Conservation (phyloP, 768 basidiomycete genomes). For the Termitomyces eurrhizus region DNA sequence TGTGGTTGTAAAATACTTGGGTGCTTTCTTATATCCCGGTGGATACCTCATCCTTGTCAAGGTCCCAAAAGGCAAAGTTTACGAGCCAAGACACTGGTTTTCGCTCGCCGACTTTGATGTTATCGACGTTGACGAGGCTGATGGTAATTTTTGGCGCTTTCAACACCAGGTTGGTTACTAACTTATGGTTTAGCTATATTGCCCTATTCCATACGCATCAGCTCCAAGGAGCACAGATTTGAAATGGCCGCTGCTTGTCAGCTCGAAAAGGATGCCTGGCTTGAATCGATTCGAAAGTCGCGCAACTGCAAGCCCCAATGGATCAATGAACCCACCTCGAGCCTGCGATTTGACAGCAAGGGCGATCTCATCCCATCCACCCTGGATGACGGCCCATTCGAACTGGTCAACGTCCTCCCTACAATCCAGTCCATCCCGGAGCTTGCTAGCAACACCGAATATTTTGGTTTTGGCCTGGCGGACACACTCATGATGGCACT, state of each 20-base stretch:
- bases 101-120: constrained; percentile 70
- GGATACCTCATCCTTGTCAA: constrained; percentile 88
- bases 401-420: constrained; percentile 38
- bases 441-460: constrained; percentile 26
- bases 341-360: constrained; percentile 47
- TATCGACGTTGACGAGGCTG: constrained; percentile 61
- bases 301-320: constrained; percentile 42
- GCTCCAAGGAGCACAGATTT: constrained; percentile 65
- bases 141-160: constrained; percentile 52
- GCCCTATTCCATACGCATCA: constrained; percentile 78
- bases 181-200: constrained; percentile 55
- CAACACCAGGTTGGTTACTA: background rate
- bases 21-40: constrained; percentile 83
- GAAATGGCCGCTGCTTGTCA: constrained; percentile 85
- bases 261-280: constrained; percentile 86
- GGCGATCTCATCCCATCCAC: constrained; percentile 32
- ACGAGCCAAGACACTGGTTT: constrained; percentile 90
- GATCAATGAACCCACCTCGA: constrained; percentile 61
- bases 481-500: constrained; percentile 33
- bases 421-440: constrained; percentile 60
- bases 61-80: constrained; percentile 72
- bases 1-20: constrained; percentile 81
- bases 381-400: constrained; percentile 38
- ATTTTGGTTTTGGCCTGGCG: constrained; percentile 28
- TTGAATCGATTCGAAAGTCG: constrained; percentile 59